These are phyloP conservation scores for Simplicillium sp. DNA, from an alignment of 2,329 filamentous ascomycete genomes.

Conservation along the genomic window DNA sequence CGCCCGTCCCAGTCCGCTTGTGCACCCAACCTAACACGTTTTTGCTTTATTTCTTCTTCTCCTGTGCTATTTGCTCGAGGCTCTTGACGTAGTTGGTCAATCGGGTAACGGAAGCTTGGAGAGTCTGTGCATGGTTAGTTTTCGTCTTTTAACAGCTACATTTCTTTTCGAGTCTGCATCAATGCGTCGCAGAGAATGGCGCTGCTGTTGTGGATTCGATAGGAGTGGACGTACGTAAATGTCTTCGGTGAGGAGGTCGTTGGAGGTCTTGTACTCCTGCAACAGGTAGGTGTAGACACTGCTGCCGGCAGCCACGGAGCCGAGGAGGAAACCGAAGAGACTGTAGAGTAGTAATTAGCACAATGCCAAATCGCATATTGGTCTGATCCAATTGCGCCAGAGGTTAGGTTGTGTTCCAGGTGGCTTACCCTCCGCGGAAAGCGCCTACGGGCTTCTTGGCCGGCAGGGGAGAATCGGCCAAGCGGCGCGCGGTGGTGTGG, in stretches of 20 bases:
- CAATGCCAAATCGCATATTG: too few species aligned
- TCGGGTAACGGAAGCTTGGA: conserved; percentile 80
- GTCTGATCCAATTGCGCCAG: too few species aligned
- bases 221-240: conserved; percentile 67
- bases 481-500: conserved; percentile 39
- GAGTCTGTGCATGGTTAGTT: conserved; percentile 45
- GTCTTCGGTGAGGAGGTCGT: conserved; percentile 88
- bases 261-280: conserved; percentile 87
- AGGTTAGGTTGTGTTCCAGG: not conserved
- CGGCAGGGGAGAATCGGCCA: conserved; percentile 38
- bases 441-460: conserved; percentile 49
- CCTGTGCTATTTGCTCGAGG: conserved; percentile 71
- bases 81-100: conserved; percentile 75
- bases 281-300: conserved; percentile 88
- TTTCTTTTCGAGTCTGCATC: not conserved
- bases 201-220: not conserved
- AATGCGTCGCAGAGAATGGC: not conserved
- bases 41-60: conserved; percentile 58
- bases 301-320: conserved; percentile 67
- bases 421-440: conserved; percentile 50
- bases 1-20: too few species aligned
- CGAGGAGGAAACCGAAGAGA: conserved; percentile 84
- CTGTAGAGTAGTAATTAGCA: conserved; percentile 33
- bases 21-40: not conserved
- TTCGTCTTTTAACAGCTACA: not conserved